Evolutionary conservation across 2,329 filamentous ascomycete genomes (phyloP).

Genomic region (Byssothecium circinans): DNA sequence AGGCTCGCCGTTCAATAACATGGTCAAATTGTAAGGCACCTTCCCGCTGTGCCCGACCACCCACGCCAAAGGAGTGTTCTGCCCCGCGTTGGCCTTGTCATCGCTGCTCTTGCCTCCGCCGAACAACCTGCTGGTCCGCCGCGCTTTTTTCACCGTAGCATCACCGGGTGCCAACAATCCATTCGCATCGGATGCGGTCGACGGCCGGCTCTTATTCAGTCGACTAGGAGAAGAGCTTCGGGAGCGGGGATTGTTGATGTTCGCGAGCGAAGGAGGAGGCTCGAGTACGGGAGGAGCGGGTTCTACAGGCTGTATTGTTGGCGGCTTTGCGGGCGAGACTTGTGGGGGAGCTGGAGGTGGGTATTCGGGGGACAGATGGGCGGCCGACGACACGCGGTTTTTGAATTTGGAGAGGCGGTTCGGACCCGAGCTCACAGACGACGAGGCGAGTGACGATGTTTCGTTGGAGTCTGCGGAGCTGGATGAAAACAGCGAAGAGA

Average conservation of each 20-base stretch:
- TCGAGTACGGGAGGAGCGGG: conserved; percentile 23
- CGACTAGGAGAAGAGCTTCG: conserved; percentile 30
- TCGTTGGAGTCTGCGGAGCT: conserved; percentile 17
- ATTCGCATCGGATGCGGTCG: conserved; percentile 16
- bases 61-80: conserved; percentile 53
- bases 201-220: conserved; percentile 25
- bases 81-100: conserved; percentile 17
- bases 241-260: conserved; percentile 18
- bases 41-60: conserved; percentile 60
- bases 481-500: conserved; percentile 40
- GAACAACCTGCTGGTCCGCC: conserved; percentile 41
- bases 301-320: conserved; percentile 33
- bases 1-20: conserved; percentile 55
- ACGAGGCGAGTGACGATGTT: conserved; percentile 24
- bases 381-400: conserved; percentile 24
- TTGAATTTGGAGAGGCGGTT: conserved; percentile 34
- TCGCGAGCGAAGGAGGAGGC: conserved; percentile 30
- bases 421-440: conserved; percentile 18
- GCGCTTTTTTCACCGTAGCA: conserved; percentile 34
- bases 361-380: conserved; percentile 18
- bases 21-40: conserved; percentile 57
- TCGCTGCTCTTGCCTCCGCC: conserved; percentile 29
- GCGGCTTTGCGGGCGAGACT: conserved; percentile 17
- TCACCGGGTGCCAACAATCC: conserved; percentile 15
- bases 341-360: conserved; percentile 25